These are phyloP conservation scores for Lumnitzera littorea DNA, from an alignment of 345 rosid species.

Conservation along the genomic window DNA sequence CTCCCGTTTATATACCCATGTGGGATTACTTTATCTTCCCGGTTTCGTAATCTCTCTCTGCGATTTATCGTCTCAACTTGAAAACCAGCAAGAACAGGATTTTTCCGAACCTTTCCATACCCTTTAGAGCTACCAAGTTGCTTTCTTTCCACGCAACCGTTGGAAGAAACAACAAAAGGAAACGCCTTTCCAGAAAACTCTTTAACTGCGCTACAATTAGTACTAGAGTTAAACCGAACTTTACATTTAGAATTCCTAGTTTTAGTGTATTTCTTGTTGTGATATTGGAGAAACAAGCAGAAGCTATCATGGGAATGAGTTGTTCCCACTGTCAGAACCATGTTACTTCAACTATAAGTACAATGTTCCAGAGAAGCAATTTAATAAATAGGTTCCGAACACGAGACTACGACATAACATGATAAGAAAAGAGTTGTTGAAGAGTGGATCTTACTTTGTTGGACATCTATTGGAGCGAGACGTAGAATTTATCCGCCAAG, in stretches of 20 bases:
- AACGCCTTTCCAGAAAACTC: conserved; percentile 9
- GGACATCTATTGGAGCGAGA: too few species aligned
- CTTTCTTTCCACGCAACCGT: conserved; percentile 9
- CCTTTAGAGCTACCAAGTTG: conserved; percentile 14
- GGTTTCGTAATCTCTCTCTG: conserved; percentile 33
- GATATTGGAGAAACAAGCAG: conserved; percentile 37
- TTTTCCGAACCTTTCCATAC: conserved; percentile 23
- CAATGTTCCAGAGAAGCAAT: too few species aligned
- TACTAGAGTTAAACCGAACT: conserved; percentile 16
- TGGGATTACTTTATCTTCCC: conserved; percentile 12
- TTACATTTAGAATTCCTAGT: conserved; percentile 16
- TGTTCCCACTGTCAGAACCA: conserved; percentile 48
- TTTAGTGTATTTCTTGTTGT: conserved; percentile 21
- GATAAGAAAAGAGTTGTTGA: too few species aligned
- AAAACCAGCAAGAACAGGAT: conserved; percentile 34
- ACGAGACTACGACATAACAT: too few species aligned
- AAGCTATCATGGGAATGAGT: conserved; percentile 53
- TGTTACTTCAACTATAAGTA: conserved; percentile 4
- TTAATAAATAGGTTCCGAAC: too few species aligned
- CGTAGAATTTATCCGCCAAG: too few species aligned
- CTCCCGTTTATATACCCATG: conserved; percentile 40
- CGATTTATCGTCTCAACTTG: conserved; percentile 32
- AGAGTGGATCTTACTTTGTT: too few species aligned
- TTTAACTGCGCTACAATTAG: conserved; percentile 4
- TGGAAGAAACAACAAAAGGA: conserved; percentile 8